phyloP scores from a whole-genome alignment of 208 protist species.

The Kentomonas sorsogonicus region DNA sequence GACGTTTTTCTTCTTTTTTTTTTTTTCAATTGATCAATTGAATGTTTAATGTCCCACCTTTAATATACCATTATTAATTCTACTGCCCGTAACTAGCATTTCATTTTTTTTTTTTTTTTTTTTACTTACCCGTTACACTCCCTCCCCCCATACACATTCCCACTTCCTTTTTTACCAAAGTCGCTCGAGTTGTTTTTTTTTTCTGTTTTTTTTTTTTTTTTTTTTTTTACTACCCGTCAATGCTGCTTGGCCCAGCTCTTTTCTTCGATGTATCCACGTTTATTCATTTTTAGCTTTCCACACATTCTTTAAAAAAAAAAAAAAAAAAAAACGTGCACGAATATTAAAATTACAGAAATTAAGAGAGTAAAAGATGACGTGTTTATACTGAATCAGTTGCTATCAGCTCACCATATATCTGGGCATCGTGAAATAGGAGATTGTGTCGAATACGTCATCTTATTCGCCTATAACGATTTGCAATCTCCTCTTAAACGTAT shows the following conservation, averaged over 20 bases:
- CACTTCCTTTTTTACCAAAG: too few relatives aligned
- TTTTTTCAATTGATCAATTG: conserved; percentile 3
- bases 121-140: background rate
- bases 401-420: too few relatives aligned
- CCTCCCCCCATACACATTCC: too few relatives aligned
- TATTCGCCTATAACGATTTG: too few relatives aligned
- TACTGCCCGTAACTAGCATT: background rate
- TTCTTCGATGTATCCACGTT: background rate
- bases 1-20: conserved; percentile 14
- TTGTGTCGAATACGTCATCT: too few relatives aligned
- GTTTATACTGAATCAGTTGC: background rate
- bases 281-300: background rate
- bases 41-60: background rate
- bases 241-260: too few relatives aligned
- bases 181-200: background rate
- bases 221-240: conserved; percentile 5
- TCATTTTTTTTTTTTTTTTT: conserved; percentile 5
- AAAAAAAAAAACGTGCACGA: conserved; percentile 5
- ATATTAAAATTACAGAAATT: background rate
- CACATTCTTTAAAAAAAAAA: background rate
- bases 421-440: too few relatives aligned
- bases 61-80: conserved; percentile 8
- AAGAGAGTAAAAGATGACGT: conserved; percentile 1
- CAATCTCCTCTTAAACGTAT: too few relatives aligned
- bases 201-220: background rate